Percentiles rank a stretch among this genome's conserved stretches.
Conservation (phyloP, 768 basidiomycete species). For the Pleurotus citrinopileatus region DNA sequence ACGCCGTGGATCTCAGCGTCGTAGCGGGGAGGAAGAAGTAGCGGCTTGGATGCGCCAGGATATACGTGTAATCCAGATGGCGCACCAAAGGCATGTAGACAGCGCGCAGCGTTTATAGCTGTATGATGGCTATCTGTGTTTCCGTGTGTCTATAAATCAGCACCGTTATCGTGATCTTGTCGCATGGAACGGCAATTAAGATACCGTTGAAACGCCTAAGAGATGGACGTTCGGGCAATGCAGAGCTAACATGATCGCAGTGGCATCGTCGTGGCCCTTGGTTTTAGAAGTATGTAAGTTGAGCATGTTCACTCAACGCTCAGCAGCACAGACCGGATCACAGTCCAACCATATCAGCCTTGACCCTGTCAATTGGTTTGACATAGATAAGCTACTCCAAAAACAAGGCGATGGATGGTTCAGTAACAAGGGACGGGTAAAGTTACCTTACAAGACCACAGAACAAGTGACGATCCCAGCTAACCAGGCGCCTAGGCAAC, state of each 20-base stretch:
- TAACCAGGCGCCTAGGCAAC: not conserved
- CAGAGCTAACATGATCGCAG: conserved; percentile 75
- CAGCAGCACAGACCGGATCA: conserved; percentile 50
- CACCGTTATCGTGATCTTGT: not conserved
- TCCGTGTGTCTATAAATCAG: conserved; percentile 64
- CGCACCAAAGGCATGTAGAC: conserved; percentile 73
- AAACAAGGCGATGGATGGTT: too few species aligned
- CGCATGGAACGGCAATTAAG: conserved; percentile 11
- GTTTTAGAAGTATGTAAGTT: conserved; percentile 9
- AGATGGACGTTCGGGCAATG: conserved; percentile 64
- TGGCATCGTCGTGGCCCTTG: conserved; percentile 89
- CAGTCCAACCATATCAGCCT: conserved; percentile 58
- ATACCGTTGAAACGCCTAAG: conserved; percentile 81
- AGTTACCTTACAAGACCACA: too few species aligned
- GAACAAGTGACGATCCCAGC: too few species aligned
- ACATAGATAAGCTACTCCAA: not conserved
- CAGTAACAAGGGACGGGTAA: too few species aligned
- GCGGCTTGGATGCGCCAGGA: conserved; percentile 67
- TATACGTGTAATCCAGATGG: conserved; percentile 55
- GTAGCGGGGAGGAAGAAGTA: conserved; percentile 58
- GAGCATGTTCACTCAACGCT: not conserved
- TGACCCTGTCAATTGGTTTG: too few species aligned
- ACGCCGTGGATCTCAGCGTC: conserved; percentile 80
- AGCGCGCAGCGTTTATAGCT: conserved; percentile 70
- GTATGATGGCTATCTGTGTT: conserved; percentile 67